Evolutionary conservation across 139 green algal genomes (phyloP).

Genomic region (Zygnema cylindricum): DNA sequence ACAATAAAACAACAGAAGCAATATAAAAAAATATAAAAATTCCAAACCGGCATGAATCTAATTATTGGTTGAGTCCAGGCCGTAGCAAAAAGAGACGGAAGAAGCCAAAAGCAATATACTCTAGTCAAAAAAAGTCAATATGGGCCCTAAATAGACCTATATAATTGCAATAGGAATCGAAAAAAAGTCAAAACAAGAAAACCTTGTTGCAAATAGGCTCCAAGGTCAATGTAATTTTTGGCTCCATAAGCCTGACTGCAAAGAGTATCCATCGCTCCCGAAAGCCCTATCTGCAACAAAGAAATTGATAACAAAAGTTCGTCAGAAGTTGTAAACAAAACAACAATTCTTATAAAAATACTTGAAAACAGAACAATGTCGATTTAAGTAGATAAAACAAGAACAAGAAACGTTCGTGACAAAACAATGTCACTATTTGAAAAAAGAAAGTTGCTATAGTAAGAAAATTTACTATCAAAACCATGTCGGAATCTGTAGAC

Average conservation of each 20-base stretch:
- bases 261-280: conserved; percentile 11
- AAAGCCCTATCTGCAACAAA: conserved; percentile 34
- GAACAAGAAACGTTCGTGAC: too few relatives aligned
- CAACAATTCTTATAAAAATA: too few relatives aligned
- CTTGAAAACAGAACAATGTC: too few relatives aligned
- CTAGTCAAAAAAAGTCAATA: background rate
- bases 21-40: too few relatives aligned
- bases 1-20: too few relatives aligned
- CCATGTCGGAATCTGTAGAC: too few relatives aligned
- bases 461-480: too few relatives aligned
- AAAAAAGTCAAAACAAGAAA: background rate
- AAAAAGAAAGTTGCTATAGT: too few relatives aligned
- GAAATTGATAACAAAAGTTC: too few relatives aligned
- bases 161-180: background rate
- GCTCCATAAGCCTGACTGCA: conserved; percentile 28
- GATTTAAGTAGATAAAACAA: too few relatives aligned
- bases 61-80: conserved; percentile 15
- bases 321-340: too few relatives aligned
- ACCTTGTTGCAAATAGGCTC: conserved; percentile 17
- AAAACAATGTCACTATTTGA: too few relatives aligned
- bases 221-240: conserved; percentile 2
- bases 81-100: background rate
- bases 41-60: background rate
- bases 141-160: background rate
- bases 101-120: background rate